Evolutionary conservation across 371 early-diverging fungal genomes (phyloP).

Genomic region (Phascolomyces articulosus): DNA sequence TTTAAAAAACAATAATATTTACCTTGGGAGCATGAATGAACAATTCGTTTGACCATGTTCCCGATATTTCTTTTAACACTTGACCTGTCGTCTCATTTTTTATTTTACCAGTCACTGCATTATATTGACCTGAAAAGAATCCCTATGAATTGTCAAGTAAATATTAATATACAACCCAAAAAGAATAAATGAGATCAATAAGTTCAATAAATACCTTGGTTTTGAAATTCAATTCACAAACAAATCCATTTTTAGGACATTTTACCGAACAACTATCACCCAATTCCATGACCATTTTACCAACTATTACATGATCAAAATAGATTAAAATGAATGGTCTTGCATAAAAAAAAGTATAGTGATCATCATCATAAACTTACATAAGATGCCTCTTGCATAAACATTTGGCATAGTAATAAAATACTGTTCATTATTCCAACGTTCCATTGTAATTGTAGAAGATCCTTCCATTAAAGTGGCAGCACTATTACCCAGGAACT

Average conservation of each 20-base stretch:
- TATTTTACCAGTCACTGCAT: conserved; percentile 85
- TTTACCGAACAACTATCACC: conserved; percentile 80
- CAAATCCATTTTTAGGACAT: conserved; percentile 76
- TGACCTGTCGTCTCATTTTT: conserved; percentile 78
- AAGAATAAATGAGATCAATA: no score
- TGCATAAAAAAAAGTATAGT: no score
- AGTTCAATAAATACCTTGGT: conserved; percentile 83
- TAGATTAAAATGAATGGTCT: no score
- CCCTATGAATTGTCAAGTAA: conserved; percentile 50
- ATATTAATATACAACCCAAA: no score
- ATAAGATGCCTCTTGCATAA: conserved; percentile 88
- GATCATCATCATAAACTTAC: conserved; percentile 20
- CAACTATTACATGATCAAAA: conserved; percentile 31
- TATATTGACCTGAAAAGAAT: conserved; percentile 82
- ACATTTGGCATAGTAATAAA: conserved; percentile 87
- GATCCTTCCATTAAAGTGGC: conserved; percentile 89
- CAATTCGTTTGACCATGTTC: conserved; percentile 87
- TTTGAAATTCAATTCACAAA: conserved; percentile 88
- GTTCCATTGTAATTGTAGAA: conserved; percentile 61
- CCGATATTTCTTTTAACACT: conserved; percentile 77
- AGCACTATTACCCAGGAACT: conserved; percentile 93
- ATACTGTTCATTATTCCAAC: conserved; percentile 76
- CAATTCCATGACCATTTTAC: conserved; percentile 93
- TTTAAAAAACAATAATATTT: not conserved
- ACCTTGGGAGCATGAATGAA: conserved; percentile 51